Base-by-base conservation (phyloP, 495 filamentous ascomycete species). In the Podospora didyma region DNA sequence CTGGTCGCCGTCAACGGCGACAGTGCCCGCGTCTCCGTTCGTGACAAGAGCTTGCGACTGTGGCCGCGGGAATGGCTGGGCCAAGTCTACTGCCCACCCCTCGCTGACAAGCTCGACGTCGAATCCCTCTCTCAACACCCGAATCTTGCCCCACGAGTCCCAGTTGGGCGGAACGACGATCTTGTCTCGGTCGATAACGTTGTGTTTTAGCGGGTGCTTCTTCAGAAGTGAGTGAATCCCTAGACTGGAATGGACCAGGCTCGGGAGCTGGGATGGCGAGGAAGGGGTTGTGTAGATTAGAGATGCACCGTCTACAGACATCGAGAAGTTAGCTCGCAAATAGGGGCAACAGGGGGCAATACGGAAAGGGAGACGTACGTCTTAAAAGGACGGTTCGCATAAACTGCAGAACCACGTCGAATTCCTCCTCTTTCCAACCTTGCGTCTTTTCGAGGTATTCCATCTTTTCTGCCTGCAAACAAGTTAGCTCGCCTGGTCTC, bases 141-240 rank as follows among this genome's bases (percentile, higher is more conserved):
- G 82, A 56, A 99, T 96, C 72, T 97, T 99, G 24, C 90, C 93
- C 91, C 93, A 97, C 0, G 92, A 96, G 70, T 99, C 94, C 95
- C 95, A 97, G 68, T 96, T 96, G 11, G 91, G 87, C 3, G 94
- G 95, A 2, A 99, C 86, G 0, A 96, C 78, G 31, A 97, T 88
- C 76, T 93, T 96, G 69, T 97, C 95, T 28, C 95, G 79, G 69
- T 97, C 95, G 58, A 96, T 95, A 51, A 96, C 89, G 65, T 97
- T 97, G 71, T 94, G 89, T 73, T 92, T 96, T 23, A 97, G 75
- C 41, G 86, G 83, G 59, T 90, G 85, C 66, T 87, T 83, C 70
- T 91, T 89, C 12, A 95, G 70, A 51, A 93, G 79, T n/a, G 90
- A 96, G 57, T 90, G 88, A 62, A 97, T 95, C 16, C 89, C 91